Conservation (phyloP, 176 grass and related monocot species). For the Aegilops tauschii region DNA sequence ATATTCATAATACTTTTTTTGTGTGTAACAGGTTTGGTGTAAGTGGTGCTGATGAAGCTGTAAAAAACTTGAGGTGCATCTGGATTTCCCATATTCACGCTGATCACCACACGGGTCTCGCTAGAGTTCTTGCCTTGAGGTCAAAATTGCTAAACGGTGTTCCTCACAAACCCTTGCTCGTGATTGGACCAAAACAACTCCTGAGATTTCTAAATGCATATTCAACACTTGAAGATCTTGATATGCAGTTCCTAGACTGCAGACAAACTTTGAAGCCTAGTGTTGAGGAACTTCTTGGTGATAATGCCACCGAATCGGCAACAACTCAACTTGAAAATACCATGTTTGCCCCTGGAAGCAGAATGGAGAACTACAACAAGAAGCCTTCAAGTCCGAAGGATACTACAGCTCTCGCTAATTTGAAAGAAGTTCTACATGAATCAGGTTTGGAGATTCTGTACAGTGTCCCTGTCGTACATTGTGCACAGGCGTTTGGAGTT, state of each 20-base stretch:
- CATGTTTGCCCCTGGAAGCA: constrained; percentile 76
- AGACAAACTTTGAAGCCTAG: constrained; percentile 72
- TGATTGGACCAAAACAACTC: constrained; percentile 87
- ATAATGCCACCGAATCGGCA: constrained; percentile 19
- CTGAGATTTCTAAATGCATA: constrained; percentile 96
- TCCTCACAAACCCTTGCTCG: constrained; percentile 70
- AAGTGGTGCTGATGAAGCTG: constrained; percentile 70
- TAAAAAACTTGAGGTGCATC: constrained; percentile 73
- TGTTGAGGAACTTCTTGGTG: constrained; percentile 35
- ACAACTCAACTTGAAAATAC: constrained; percentile 33
- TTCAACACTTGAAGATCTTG: constrained; percentile 84
- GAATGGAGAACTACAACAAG: constrained; percentile 79
- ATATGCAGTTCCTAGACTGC: constrained; percentile 97
- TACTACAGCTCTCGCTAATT: constrained; percentile 42
- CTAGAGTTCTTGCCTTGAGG: constrained; percentile 82
- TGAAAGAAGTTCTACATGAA: constrained; percentile 63
- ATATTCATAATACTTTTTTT: constrained; percentile 13
- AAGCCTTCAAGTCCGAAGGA: constrained; percentile 67
- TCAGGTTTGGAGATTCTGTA: constrained; percentile 70
- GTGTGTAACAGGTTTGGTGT: constrained; percentile 67
- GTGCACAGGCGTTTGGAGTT: constrained; percentile 87
- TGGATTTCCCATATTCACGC: constrained; percentile 99
- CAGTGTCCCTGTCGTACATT: constrained; percentile 86
- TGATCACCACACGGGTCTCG: constrained; percentile 91
- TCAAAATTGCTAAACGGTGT: constrained; percentile 56